Base-by-base conservation (phyloP, 805 yeast genomes). In the Clavispora asparagi region DNA sequence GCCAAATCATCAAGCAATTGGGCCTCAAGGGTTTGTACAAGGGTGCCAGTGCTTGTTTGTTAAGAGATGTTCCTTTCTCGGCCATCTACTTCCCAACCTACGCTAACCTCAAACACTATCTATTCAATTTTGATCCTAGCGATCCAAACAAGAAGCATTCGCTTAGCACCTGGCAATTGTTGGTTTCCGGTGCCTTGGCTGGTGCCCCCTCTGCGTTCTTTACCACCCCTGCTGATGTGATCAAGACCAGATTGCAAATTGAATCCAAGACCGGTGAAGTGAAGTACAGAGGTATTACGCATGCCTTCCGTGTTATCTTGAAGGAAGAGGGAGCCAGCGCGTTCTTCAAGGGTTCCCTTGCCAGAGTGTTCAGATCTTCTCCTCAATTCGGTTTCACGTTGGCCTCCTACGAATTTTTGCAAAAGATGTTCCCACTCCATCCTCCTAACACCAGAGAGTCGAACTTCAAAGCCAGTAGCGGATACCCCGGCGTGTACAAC, bases 371-470 rank as follows among this genome's bases (percentile, higher is more conserved):
- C 60, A 80, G 98, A 68, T 91, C 97, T 6, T 90, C 97, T 1
- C 99, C 99, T 7, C 99, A 92, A 68, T 92, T 92, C 65, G 99
- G 98, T 45, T 91, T 91, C 70, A 92, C 99, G 6, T 77, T 92
- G 59, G 98, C 98, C n/a, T 91, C 96, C 25, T 92, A 94, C 68
- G 99, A 92, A 67, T 67, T 94, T 30, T 82, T 92, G 66, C 96
- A 92, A 64, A 79, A 76, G 41, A 59, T 83, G 58, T 73, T 89
- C 67, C 96, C 97, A 40, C 77, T 85, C 53, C 82, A 72, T 67
- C 76, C 77, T 35, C 73, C 76, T 37, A 62, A 65, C 48, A 70
- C 76, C 42, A 65, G 60, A 43, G 71, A 67, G 42, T 71, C 76
- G 27, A 70, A 67, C 55, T 72, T 70, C 54, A 72, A 70, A 52